Percentiles rank a stretch among this genome's conserved stretches.
Evolutionary conservation across 2,329 filamentous ascomycete species (phyloP).

Genomic region (Cordyceps cicadae): DNA sequence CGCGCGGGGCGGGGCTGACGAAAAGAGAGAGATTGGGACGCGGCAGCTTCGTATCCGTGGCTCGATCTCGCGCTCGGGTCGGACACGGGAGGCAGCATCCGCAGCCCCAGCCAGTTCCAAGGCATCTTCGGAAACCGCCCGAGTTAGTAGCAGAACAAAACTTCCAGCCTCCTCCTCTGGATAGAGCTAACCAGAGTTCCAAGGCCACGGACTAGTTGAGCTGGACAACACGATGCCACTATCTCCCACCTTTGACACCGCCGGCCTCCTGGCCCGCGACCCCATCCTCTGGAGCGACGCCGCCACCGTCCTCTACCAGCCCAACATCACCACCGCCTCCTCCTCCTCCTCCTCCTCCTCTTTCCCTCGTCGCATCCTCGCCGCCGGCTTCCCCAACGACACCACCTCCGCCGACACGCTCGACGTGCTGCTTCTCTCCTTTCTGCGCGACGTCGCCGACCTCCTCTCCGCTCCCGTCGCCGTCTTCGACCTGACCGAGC

Average conservation of each 20-base stretch:
- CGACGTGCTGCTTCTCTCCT: conserved; percentile 19
- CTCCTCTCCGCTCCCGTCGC: conserved; percentile 18
- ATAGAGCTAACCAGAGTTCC: too few relatives aligned
- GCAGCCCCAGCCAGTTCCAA: conserved; percentile 34
- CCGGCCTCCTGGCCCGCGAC: conserved; percentile 33
- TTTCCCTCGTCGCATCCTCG: conserved; percentile 25
- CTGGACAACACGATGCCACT: conserved; percentile 34
- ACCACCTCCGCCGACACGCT: conserved; percentile 10
- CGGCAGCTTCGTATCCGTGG: conserved; percentile 34
- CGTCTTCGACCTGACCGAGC: conserved; percentile 17
- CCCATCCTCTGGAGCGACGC: conserved; percentile 26
- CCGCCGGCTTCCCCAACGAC: conserved; percentile 20
- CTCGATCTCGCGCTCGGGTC: conserved; percentile 35
- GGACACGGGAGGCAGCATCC: conserved; percentile 39
- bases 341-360: conserved; percentile 19
- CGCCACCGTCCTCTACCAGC: conserved; percentile 23
- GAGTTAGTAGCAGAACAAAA: conserved; percentile 13
- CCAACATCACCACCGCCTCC: conserved; percentile 27
- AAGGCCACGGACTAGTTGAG: conserved; percentile 26
- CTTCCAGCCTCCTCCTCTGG: neutral
- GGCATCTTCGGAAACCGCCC: conserved; percentile 40
- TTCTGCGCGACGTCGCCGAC: conserved; percentile 19
- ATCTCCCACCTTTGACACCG: conserved; percentile 33
- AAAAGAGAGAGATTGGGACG: too few relatives aligned
- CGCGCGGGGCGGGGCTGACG: neutral